phyloP scores from a whole-genome alignment of 1,139 yeast species.

The Spathaspora jeffriesii region DNA sequence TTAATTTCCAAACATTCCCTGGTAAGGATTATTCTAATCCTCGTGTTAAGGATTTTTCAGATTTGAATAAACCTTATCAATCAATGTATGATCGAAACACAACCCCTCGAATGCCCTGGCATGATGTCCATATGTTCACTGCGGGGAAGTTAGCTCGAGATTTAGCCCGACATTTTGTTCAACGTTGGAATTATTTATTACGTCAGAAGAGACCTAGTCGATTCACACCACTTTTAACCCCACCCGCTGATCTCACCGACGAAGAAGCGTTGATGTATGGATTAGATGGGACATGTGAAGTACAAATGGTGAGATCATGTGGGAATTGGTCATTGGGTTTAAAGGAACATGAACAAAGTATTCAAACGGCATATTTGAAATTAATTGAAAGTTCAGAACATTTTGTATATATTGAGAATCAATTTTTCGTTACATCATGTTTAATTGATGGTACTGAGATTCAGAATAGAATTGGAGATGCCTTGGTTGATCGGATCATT shows the following conservation, averaged over 20 bases:
- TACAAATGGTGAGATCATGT: constrained; percentile 85
- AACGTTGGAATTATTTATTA: constrained; percentile 93
- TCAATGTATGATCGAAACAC: constrained; percentile 85
- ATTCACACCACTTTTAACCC: constrained; percentile 86
- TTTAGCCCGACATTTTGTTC: constrained; percentile 90
- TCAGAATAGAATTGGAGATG: constrained; percentile 93
- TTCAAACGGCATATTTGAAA: constrained; percentile 90
- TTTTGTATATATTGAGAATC: constrained; percentile 92
- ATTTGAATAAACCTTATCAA: constrained; percentile 82
- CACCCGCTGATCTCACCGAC: constrained; percentile 84
- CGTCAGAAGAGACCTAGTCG: constrained; percentile 95
- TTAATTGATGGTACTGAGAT: constrained; percentile 84
- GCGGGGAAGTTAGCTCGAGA: constrained; percentile 97
- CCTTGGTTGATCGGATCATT: constrained; percentile 90
- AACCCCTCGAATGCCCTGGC: constrained; percentile 99
- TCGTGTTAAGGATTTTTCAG: constrained; percentile 82
- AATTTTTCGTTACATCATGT: constrained; percentile 88
- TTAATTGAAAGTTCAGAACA: constrained; percentile 91
- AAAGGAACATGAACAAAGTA: constrained; percentile 81
- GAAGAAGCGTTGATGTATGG: constrained; percentile 67
- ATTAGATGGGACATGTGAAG: constrained; percentile 85
- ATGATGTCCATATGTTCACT: constrained; percentile 95
- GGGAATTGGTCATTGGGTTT: constrained; percentile 94
- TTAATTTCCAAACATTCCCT: constrained; percentile 76
- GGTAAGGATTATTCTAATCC: constrained; percentile 99